phyloP scores from a whole-genome alignment of 495 filamentous ascomycete genomes.

The Tirmania nivea region DNA sequence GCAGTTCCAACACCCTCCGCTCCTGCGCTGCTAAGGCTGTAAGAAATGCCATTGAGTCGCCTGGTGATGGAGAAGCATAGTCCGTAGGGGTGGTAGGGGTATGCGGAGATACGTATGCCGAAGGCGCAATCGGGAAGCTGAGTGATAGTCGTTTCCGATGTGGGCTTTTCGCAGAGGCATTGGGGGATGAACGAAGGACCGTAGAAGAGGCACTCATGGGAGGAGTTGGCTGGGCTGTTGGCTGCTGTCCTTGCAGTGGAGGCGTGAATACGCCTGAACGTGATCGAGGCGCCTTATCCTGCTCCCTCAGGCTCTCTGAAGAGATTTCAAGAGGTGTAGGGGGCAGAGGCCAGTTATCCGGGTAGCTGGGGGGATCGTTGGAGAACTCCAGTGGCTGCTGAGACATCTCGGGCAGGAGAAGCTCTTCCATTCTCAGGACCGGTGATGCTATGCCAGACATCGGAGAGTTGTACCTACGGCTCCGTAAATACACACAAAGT shows the following conservation, averaged over 20 bases:
- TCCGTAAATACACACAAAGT: too few relatives aligned
- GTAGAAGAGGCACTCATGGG: neutral
- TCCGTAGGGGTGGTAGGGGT: slow-evolving; percentile 9
- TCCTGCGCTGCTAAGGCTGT: slow-evolving; percentile 82
- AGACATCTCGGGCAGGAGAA: neutral
- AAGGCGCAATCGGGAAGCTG: slow-evolving; percentile 11
- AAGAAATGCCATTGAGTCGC: slow-evolving; percentile 55
- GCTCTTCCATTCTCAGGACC: neutral
- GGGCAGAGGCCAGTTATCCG: neutral
- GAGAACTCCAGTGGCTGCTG: neutral
- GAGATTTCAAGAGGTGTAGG: neutral
- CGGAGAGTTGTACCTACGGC: too few relatives aligned
- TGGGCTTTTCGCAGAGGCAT: neutral
- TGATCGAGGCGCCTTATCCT: neutral
- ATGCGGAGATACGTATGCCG: slow-evolving; percentile 6
- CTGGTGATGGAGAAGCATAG: slow-evolving; percentile 22
- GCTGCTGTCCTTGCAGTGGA: neutral
- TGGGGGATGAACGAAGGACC: neutral
- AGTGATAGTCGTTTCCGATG: slow-evolving; percentile 15
- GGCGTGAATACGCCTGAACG: neutral
- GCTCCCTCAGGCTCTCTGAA: neutral
- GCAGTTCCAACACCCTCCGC: slow-evolving; percentile 73
- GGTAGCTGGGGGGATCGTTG: neutral
- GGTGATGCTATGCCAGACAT: too few relatives aligned
- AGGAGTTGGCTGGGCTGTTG: neutral